These are phyloP conservation scores for Candida chilensis DNA, from an alignment of 805 yeast species.

Conservation along the genomic window DNA sequence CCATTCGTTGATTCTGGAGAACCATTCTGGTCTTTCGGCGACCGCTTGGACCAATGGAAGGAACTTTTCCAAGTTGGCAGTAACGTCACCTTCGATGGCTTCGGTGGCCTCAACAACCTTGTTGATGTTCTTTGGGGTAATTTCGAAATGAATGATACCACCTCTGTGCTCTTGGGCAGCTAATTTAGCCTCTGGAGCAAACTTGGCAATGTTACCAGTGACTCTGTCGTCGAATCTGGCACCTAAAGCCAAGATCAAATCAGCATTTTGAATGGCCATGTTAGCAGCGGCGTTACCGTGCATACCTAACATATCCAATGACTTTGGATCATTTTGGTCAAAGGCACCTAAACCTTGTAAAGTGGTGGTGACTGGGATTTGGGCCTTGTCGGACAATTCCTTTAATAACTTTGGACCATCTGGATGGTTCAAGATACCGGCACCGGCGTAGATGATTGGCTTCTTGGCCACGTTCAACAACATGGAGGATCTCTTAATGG, in stretches of 20 bases:
- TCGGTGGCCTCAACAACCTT: conserved; percentile 95
- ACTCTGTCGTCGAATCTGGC: conserved; percentile 99
- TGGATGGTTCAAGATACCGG: conserved; percentile 72
- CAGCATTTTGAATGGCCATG: conserved; percentile 89
- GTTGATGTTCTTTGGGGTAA: conserved; percentile 93
- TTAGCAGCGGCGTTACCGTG: conserved; percentile 96
- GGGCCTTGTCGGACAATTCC: conserved; percentile 83
- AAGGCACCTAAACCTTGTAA: conserved; percentile 91
- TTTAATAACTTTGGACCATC: conserved; percentile 75
- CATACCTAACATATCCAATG: conserved; percentile 97
- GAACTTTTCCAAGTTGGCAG: conserved; percentile 63
- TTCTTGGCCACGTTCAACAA: conserved; percentile 75
- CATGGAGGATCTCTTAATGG: conserved; percentile 68
- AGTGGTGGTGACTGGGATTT: conserved; percentile 94
- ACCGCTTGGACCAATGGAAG: conserved; percentile 54
- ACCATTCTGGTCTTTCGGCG: conserved; percentile 71
- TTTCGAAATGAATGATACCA: conserved; percentile 95
- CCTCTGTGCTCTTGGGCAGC: conserved; percentile 89
- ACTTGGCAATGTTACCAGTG: conserved; percentile 74
- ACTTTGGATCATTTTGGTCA: conserved; percentile 85
- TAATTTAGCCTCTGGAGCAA: conserved; percentile 87
- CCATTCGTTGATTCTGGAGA: conserved; percentile 68
- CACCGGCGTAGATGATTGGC: conserved; percentile 89
- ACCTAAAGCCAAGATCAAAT: conserved; percentile 87
- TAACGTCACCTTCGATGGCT: conserved; percentile 94